Evolutionary conservation across 2,329 filamentous ascomycete species (phyloP).

Genomic region (Eurotiales sp.): DNA sequence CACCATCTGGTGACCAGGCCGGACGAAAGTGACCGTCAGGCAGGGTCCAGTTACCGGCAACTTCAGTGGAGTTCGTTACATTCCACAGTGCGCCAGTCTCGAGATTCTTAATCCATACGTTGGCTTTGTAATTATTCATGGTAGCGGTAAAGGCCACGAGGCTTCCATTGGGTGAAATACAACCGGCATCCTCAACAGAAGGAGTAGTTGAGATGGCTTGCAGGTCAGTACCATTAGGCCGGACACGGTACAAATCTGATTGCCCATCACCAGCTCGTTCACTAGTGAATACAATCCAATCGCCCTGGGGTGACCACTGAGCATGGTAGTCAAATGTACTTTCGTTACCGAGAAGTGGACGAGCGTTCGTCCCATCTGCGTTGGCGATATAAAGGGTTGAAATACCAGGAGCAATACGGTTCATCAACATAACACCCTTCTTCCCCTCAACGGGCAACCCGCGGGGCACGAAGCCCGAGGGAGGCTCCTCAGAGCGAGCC

Average conservation of each 20-base stretch:
- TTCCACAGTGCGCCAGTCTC: not conserved
- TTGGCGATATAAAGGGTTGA: slow-evolving; percentile 14
- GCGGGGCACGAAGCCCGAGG: not conserved
- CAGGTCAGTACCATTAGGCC: slow-evolving; percentile 5
- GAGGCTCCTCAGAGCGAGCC: not conserved
- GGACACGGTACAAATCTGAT: slow-evolving; percentile 15
- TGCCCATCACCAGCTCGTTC: slow-evolving; percentile 16
- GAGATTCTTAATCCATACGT: not conserved
- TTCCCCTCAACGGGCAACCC: not conserved
- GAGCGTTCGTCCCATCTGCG: slow-evolving; percentile 11
- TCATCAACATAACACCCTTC: slow-evolving; percentile 13
- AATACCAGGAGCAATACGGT: slow-evolving; percentile 13
- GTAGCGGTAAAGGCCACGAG: not conserved
- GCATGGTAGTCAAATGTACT: slow-evolving; percentile 14
- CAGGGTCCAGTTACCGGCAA: not conserved
- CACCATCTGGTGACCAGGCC: slow-evolving; percentile 1
- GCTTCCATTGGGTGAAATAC: not conserved
- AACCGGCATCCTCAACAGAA: not conserved
- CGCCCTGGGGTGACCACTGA: slow-evolving; percentile 12
- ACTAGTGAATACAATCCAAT: slow-evolving; percentile 14
- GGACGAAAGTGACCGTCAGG: not conserved
- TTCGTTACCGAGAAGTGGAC: slow-evolving; percentile 1
- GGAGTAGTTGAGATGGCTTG: not conserved
- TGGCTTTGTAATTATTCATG: not conserved
- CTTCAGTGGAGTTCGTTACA: not conserved